Percentiles rank a stretch among this genome's conserved stretches.
Evolutionary conservation across 2,329 filamentous ascomycete species (phyloP).

Genomic region (Zasmidium angulare): DNA sequence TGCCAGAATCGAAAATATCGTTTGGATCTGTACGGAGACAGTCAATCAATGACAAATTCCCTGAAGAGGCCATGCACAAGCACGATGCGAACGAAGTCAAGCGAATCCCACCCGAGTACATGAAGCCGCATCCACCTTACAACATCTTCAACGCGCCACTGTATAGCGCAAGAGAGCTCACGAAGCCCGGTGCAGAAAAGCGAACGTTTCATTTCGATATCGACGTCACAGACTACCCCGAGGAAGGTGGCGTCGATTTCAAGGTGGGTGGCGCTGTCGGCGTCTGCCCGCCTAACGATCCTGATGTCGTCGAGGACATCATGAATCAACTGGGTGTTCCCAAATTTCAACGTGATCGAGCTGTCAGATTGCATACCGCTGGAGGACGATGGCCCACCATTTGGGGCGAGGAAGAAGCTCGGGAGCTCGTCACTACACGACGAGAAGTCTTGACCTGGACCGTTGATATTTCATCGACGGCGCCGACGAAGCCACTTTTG

Average conservation of each 20-base stretch:
- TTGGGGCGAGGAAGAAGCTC: constrained; percentile 85
- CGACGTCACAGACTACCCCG: constrained; percentile 91
- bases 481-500: constrained; percentile 83
- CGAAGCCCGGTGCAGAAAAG: constrained; percentile 86
- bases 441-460: constrained; percentile 95
- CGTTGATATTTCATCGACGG: constrained; percentile 86
- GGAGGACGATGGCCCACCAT: constrained; percentile 93
- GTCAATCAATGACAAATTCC: constrained; percentile 58
- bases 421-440: constrained; percentile 85
- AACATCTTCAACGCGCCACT: constrained; percentile 88
- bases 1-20: constrained; percentile 74
- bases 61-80: constrained; percentile 43
- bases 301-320: constrained; percentile 74
- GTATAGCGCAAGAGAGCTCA: constrained; percentile 81
- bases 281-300: constrained; percentile 83
- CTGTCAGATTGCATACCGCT: constrained; percentile 73
- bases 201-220: constrained; percentile 96
- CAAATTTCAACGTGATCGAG: constrained; percentile 78
- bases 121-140: constrained; percentile 92
- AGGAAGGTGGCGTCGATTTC: constrained; percentile 83
- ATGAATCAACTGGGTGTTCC: constrained; percentile 81
- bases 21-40: constrained; percentile 30
- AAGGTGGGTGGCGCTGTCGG: constrained; percentile 95
- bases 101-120: constrained; percentile 77
- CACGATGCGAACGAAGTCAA: constrained; percentile 43